Evolutionary conservation across 148 eudicot species (phyloP).

Genomic region (Vaccinium darrowii): DNA sequence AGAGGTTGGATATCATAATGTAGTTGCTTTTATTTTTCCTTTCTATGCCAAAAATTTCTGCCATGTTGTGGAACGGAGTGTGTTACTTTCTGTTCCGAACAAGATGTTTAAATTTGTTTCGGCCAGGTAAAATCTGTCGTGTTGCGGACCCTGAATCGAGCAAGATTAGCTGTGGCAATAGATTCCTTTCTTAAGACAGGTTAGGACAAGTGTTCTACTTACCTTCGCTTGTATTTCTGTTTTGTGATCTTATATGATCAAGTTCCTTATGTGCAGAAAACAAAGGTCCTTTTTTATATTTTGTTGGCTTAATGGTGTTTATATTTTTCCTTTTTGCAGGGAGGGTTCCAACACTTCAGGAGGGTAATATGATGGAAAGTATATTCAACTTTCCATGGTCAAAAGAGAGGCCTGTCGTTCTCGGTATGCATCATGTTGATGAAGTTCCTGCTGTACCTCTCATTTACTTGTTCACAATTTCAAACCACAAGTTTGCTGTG

Average conservation of each 20-base stretch:
- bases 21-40: background rate
- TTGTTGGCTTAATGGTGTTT: background rate
- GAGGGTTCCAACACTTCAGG: constrained; percentile 78
- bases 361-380: constrained; percentile 84
- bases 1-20: constrained; percentile 56
- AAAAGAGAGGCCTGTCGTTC: constrained; percentile 68
- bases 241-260: constrained; percentile 10
- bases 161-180: constrained; percentile 86
- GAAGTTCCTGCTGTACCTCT: background rate
- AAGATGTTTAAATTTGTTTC: background rate
- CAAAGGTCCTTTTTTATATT: background rate
- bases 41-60: background rate
- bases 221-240: background rate
- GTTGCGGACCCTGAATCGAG: constrained; percentile 80
- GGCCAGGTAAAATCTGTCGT: constrained; percentile 87
- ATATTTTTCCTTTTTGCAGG: constrained; percentile 38
- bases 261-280: constrained; percentile 7
- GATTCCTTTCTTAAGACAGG: constrained; percentile 91
- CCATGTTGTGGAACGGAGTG: background rate
- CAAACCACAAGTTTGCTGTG: constrained; percentile 5
- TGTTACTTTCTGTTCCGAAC: background rate
- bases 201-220: constrained; percentile 20
- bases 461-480: constrained; percentile 7
- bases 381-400: constrained; percentile 79
- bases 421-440: constrained; percentile 49